Evolutionary conservation across 192 early-diverging fungal species (phyloP), one percentile per base, ranked within the genome.

Genomic region (Mortierella antarctica): DNA sequence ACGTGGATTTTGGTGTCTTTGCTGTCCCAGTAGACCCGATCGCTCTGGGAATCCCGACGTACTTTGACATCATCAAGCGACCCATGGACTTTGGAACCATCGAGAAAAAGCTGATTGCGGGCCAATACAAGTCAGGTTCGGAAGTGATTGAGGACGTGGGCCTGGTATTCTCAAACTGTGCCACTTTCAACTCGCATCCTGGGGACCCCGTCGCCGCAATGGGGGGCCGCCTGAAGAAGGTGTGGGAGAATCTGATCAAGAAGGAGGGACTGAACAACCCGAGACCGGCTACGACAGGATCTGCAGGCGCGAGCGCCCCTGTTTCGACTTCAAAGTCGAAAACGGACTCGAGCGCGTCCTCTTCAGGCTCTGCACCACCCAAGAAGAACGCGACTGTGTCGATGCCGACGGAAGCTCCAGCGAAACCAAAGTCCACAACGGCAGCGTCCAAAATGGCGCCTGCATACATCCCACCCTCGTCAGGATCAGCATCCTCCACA

Each of bases 141-240:
- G 73, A 78, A n/a, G 89, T 87, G 53, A 56, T 83, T 11, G 53
- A 31, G 6, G 88, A 89, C 53, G 86, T 90, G 1, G 79, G 72
- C 15, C 83, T 94, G 11, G 91, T 95, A 62, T 90, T 96, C 65
- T 64, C 73, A 3, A 96, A 96, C 73, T 96, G 95, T 78, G 91
- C 86, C 52, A 57, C 57, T 3, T 95, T 93, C 69, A 95, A 95
- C 72, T 61, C 70, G 10, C 83, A 86, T 5, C 83, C 84, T 0
- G 89, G 87, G 0, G 73, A 85, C 60, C 51, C 41, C 13, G 90
- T 96, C 1, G 85, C 91, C 70, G 64, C 83, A 11, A 85, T 85
- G 73, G 93, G 91, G 0, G 60, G 86, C 46, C 67, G 89, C 44
- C 66, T 93, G 14, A 91, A 93, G 72, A 72, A 83, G 65, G 57